Percentiles rank a stretch among this genome's conserved stretches.
phyloP scores from a whole-genome alignment of 768 basidiomycete species.

The Leccinellum luteum region DNA sequence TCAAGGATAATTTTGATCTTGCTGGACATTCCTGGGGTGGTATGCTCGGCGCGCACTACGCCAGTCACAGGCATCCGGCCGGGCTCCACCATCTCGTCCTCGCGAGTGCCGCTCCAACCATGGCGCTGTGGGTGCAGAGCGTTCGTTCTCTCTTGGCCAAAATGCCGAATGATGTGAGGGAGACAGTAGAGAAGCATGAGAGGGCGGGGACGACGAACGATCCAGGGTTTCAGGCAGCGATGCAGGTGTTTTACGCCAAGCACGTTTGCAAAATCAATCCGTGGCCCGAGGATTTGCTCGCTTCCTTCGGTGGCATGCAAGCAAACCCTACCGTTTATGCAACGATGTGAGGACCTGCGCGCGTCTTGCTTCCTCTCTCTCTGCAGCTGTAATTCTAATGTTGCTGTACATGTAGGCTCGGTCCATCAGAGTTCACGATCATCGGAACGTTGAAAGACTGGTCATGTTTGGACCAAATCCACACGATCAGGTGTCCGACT shows the following conservation, averaged over 20 bases:
- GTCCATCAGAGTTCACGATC: constrained; percentile 36
- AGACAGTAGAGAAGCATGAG: constrained; percentile 32
- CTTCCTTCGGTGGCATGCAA: constrained; percentile 24
- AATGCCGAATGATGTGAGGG: constrained; percentile 29
- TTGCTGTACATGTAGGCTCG: constrained; percentile 8
- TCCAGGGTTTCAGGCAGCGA: constrained; percentile 33
- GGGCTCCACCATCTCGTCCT: constrained; percentile 39
- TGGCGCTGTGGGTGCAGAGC: constrained; percentile 26
- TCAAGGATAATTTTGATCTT: constrained; percentile 41
- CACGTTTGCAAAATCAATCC: constrained; percentile 33
- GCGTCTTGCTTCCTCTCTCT: no score
- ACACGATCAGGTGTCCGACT: constrained; percentile 37
- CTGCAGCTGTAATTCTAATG: not conserved
- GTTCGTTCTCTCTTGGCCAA: constrained; percentile 22
- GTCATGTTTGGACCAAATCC: constrained; percentile 43
- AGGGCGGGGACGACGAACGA: constrained; percentile 24
- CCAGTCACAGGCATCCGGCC: constrained; percentile 34
- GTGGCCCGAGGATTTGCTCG: constrained; percentile 33
- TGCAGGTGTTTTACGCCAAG: constrained; percentile 30
- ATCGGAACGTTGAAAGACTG: constrained; percentile 43
- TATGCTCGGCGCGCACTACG: constrained; percentile 46
- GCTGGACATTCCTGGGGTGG: constrained; percentile 61
- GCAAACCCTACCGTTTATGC: constrained; percentile 35
- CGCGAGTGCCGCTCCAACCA: constrained; percentile 33
- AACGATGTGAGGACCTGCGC: no score